Percentiles rank a stretch among this genome's conserved stretches.
phyloP scores from a whole-genome alignment of 2,329 filamentous ascomycete genomes.

The Aureobasidium namibiae region DNA sequence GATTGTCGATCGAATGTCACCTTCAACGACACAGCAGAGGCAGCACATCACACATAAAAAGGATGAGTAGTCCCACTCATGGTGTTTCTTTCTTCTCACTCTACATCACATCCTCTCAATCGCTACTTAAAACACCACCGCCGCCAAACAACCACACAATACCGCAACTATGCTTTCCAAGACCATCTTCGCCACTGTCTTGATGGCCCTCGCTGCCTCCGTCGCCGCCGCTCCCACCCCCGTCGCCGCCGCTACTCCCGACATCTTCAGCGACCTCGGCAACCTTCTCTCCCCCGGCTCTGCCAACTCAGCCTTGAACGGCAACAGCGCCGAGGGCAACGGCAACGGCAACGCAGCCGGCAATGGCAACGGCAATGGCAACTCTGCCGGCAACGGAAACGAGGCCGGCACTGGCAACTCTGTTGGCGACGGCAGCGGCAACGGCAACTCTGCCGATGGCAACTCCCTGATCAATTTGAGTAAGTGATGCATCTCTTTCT shows the following conservation, averaged over 20 bases:
- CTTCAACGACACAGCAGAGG: not conserved
- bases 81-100: not conserved
- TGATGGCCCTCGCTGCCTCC: conserved; percentile 1
- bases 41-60: not conserved
- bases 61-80: not conserved
- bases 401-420: not conserved
- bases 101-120: not conserved
- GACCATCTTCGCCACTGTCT: conserved; percentile 3
- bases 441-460: conserved; percentile 1
- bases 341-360: not conserved
- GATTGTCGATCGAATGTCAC: not conserved
- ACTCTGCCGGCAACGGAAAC: not conserved
- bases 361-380: conserved; percentile 2
- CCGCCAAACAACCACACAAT: not conserved
- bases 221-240: not conserved
- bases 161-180: conserved; percentile 2
- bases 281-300: not conserved
- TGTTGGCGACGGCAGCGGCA: not conserved
- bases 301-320: not conserved
- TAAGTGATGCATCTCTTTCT: not conserved
- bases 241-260: not conserved
- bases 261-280: not conserved
- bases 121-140: not conserved
- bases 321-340: not conserved
- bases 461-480: conserved; percentile 6